These are phyloP conservation scores for Epicoccum nigrum DNA, from an alignment of 2,329 filamentous ascomycete species.

Conservation along the genomic window DNA sequence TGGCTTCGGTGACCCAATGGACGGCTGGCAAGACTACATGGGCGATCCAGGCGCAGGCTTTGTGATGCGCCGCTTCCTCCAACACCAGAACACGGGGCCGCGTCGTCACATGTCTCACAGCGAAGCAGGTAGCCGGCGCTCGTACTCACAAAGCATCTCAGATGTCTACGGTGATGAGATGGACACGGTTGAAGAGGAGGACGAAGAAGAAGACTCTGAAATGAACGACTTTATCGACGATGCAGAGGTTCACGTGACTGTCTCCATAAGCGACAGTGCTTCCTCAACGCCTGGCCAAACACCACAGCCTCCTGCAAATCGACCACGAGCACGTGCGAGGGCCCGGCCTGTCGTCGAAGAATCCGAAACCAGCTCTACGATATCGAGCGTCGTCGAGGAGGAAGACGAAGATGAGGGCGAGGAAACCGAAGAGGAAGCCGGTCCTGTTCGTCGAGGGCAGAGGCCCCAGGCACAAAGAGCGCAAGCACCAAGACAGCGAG, in stretches of 20 bases:
- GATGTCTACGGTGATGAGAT: conserved; percentile 51
- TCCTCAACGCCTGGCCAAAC: conserved; percentile 41
- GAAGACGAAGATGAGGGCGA: conserved; percentile 35
- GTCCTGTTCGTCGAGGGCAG: conserved; percentile 42
- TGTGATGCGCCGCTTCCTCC: conserved; percentile 44
- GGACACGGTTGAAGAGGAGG: conserved; percentile 52
- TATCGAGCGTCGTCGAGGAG: conserved; percentile 44
- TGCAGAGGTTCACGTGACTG: conserved; percentile 29
- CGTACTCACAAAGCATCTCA: conserved; percentile 50
- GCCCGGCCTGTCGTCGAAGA: conserved; percentile 45
- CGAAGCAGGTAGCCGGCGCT: conserved; percentile 49
- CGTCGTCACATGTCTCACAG: conserved; percentile 49
- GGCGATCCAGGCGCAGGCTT: conserved; percentile 38
- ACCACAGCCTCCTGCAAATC: conserved; percentile 35
- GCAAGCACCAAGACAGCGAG: conserved; percentile 30
- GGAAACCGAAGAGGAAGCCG: conserved; percentile 46
- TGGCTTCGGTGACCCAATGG: conserved; percentile 38
- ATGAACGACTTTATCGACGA: conserved; percentile 53
- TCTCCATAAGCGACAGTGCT: conserved; percentile 32
- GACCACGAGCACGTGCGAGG: conserved; percentile 31
- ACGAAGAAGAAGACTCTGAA: conserved; percentile 49
- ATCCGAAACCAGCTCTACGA: conserved; percentile 47
- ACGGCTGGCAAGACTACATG: conserved; percentile 40
- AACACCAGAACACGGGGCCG: conserved; percentile 32
- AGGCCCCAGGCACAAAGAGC: conserved; percentile 38